Conservation (phyloP, 1,139 yeast species). For the Geotrichum phurueaensis region DNA sequence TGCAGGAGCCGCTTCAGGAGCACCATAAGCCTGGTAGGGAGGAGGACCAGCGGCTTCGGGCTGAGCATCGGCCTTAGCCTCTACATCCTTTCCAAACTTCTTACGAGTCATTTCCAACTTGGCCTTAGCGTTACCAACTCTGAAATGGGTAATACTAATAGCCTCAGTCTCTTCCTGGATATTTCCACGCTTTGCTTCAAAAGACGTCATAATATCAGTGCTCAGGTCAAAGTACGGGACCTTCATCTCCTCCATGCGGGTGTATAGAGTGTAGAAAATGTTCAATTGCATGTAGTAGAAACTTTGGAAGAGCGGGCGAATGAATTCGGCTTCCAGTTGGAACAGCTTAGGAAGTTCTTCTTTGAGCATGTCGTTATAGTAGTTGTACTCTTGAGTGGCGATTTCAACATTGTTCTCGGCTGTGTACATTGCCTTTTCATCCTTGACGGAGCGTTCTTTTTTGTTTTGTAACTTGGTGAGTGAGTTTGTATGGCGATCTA, state of each 20-base stretch:
- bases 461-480: slow-evolving; percentile 70
- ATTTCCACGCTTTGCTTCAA: slow-evolving; percentile 74
- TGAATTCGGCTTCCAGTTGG: slow-evolving; percentile 83
- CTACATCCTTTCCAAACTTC: slow-evolving; percentile 54
- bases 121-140: slow-evolving; percentile 77
- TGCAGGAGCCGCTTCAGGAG: slow-evolving; percentile 30
- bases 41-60: slow-evolving; percentile 33
- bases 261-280: slow-evolving; percentile 86
- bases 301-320: slow-evolving; percentile 86
- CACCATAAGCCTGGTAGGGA: slow-evolving; percentile 25
- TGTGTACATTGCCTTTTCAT: slow-evolving; percentile 81
- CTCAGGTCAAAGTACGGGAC: slow-evolving; percentile 89
- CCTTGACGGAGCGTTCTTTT: slow-evolving; percentile 77
- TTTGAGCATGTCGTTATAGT: slow-evolving; percentile 90
- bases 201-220: slow-evolving; percentile 74
- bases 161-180: slow-evolving; percentile 85
- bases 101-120: slow-evolving; percentile 78
- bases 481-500: slow-evolving; percentile 75
- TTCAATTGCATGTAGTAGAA: slow-evolving; percentile 97
- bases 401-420: slow-evolving; percentile 85
- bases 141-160: slow-evolving; percentile 81
- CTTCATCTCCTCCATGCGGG: slow-evolving; percentile 89
- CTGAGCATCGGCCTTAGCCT: slow-evolving; percentile 36
- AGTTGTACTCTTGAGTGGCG: slow-evolving; percentile 93
- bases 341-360: slow-evolving; percentile 82